Base-by-base conservation (phyloP, 108 stramenopile genomes). In the Skeletonema grethae region DNA sequence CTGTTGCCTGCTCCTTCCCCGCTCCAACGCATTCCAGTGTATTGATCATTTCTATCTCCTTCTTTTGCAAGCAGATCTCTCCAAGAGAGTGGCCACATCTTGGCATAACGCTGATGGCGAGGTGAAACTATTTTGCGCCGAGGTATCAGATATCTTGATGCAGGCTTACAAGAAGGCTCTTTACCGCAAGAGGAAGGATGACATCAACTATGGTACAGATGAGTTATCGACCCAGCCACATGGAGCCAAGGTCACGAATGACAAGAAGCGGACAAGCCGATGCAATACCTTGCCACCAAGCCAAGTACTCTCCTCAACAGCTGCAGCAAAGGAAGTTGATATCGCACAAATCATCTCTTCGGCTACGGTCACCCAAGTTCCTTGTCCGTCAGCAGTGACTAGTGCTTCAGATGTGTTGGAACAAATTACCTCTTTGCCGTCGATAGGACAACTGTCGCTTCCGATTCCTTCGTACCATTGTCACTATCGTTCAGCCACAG, bases 91-190 rank as follows among this genome's bases (percentile, higher is more conserved):
- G 18, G 30, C 69, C 6, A 1, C 13, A n/a, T 16, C 30, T 12
- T 70, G 69, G 69, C 32, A 22, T 11, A n/a, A 13, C 15, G n/a
- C 22, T 15, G 61, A 62, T 11, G 2, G 36, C 4, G 61, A 70
- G 18, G 30, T 28, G 30, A 34, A 63, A 63, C 30, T 55, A 4
- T 67, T 53, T 56, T 67, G 66, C 13, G 29, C 66, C 30, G 16
- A 32, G 15, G 53, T 67, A 18, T 50, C 48, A 9, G 50, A 67
- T 10, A 55, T 50, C 1, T n/a, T 12, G 13, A 34, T 56, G 30
- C 24, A 38, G 10, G 32, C 25, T 9, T 67, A 67, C 66, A 61
- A 61, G 60, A 24, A 16, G 7, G 60, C 60, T 18, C 32, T 34
- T 22, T 20, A 36, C 10, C 60, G 22, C 32, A 34, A 34, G n/a